Conservation (phyloP, 2,329 filamentous ascomycete species). For the Fusarium hainanense region DNA sequence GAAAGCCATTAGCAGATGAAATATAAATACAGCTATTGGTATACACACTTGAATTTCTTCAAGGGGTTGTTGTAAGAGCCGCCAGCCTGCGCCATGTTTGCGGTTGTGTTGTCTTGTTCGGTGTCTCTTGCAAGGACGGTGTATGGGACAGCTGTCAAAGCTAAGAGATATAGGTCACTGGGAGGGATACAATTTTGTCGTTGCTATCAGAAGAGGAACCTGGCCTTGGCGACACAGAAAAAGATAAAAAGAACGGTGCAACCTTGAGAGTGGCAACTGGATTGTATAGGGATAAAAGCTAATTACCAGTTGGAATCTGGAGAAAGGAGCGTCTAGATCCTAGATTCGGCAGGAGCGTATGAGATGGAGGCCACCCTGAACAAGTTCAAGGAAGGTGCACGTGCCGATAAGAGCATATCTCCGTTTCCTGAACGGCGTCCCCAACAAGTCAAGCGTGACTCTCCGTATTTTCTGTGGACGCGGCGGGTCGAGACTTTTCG, state of each 20-base stretch:
- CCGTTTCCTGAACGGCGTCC: constrained; percentile 9
- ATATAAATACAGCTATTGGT: not conserved
- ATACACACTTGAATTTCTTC: constrained; percentile 97
- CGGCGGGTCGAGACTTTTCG: constrained; percentile 16
- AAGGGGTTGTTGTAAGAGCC: constrained; percentile 98
- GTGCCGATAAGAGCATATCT: constrained; percentile 42
- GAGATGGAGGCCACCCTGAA: constrained; percentile 39
- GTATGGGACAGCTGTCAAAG: constrained; percentile 44
- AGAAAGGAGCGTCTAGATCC: constrained; percentile 46
- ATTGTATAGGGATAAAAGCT: constrained; percentile 30
- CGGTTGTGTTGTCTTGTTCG: constrained; percentile 37
- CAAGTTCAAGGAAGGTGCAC: constrained; percentile 34
- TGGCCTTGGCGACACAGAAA: constrained; percentile 1
- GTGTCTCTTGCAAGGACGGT: constrained; percentile 25
- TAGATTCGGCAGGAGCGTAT: constrained; percentile 47
- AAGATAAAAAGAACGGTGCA: constrained; percentile 15
- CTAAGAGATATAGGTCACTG: constrained; percentile 24
- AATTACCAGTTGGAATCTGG: constrained; percentile 33
- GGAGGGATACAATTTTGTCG: constrained; percentile 11
- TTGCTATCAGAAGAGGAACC: constrained; percentile 8
- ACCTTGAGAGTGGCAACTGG: constrained; percentile 35
- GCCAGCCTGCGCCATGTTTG: constrained; percentile 81
- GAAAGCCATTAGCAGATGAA: constrained; percentile 40
- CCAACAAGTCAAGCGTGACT: constrained; percentile 16
- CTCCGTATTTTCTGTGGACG: constrained; percentile 15